A percentile compares a stretch with the other conserved stretches of the same genome.
Evolutionary conservation across 805 yeast species (phyloP).

Genomic region (Brettanomyces bruxellensis): DNA sequence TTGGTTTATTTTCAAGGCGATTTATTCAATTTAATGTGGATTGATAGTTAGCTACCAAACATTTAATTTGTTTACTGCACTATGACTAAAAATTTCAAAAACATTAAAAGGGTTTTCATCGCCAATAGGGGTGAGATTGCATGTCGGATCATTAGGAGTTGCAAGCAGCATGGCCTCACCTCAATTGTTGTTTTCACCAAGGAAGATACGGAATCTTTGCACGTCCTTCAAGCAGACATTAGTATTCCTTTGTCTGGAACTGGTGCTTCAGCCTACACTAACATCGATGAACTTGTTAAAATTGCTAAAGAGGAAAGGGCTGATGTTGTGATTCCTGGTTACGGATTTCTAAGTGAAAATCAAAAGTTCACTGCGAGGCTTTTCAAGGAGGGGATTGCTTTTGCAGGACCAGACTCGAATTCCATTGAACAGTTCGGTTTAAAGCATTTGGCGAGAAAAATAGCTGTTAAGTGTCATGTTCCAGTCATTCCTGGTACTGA

Average conservation of each 20-base stretch:
- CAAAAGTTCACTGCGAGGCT: slow-evolving; percentile 14
- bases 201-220: slow-evolving; percentile 23
- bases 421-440: slow-evolving; percentile 21
- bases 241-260: slow-evolving; percentile 15
- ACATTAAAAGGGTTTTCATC: slow-evolving; percentile 12
- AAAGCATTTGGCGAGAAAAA: slow-evolving; percentile 19
- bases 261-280: slow-evolving; percentile 21
- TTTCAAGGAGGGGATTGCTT: slow-evolving; percentile 10
- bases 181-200: slow-evolving; percentile 17
- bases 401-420: slow-evolving; percentile 20
- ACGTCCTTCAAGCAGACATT: slow-evolving; percentile 20
- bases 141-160: slow-evolving; percentile 15
- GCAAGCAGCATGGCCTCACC: slow-evolving; percentile 9
- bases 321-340: slow-evolving; percentile 31
- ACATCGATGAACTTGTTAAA: slow-evolving; percentile 14
- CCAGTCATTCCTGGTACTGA: slow-evolving; percentile 22
- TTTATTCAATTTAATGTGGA: too few relatives aligned
- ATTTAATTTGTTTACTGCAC: background rate
- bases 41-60: too few relatives aligned
- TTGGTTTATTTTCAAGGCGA: too few relatives aligned
- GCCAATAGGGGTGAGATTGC: slow-evolving; percentile 23
- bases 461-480: slow-evolving; percentile 16
- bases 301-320: slow-evolving; percentile 24
- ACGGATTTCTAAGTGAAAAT: slow-evolving; percentile 31
- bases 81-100: slow-evolving; percentile 3